Base-by-base conservation (phyloP, 148 eudicot species). In the Fagopyrum homotropicum region DNA sequence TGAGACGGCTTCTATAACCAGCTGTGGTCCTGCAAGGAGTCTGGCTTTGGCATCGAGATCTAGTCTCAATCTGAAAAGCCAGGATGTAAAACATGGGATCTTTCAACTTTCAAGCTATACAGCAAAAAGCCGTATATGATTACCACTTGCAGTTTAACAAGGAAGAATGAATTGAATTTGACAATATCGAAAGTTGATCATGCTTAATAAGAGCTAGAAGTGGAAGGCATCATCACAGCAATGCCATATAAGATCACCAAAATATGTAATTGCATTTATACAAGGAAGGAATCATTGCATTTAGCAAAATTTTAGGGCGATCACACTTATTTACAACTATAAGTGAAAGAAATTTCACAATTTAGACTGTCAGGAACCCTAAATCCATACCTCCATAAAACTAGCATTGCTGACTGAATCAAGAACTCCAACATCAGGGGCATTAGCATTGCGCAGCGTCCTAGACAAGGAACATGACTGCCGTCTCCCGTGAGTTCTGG, bases 341-440 rank as follows among this genome's bases (percentile, higher is more conserved):
- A 63, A 63, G 44, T 63, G 40, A 45, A 63, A 63, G 69, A 16
- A 16, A 63, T 57, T 0, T 55, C 63, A 57, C 35, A 19, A 22
- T 59, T 19, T n/a, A 59, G 64, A 59, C 19, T 19, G 30, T 59
- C 64, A 59, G 22, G 64, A 59, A 59, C 40, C 35, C 64, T 59
- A 59, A 59, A 17, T 59, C 10, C 35, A 76, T 70, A 95, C 98
- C 97, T 95, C 98, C 98, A 92, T 90, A 47, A 84, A 86, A 77
- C 89, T 87, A 49, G 85, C 86, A 81, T 82, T 81, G 84, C 90
- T 90, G 72, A 72, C 77, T 48, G 92, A 87, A 81, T 94, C 97
- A 76, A 83, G 82, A 73, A 46, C 64, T n/a, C 80, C 82, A 68
- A 54, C 73, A 69, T 80, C 81, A 35, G 83, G 83, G 35, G 83